Percentiles rank a stretch among this genome's conserved stretches.
Conservation (phyloP, 306 rosid species). For the Cicer cuneatum region DNA sequence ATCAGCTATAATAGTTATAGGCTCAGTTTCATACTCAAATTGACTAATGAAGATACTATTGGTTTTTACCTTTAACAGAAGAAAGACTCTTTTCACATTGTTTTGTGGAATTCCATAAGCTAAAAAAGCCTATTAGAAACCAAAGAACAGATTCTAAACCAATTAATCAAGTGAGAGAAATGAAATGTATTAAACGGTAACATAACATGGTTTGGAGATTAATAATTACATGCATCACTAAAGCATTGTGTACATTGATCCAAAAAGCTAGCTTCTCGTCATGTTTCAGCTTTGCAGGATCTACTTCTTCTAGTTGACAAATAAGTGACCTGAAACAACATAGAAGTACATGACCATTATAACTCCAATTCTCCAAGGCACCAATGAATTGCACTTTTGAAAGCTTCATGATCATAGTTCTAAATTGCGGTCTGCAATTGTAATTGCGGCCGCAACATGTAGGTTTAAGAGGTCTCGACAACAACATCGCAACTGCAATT, state of each 20-base stretch:
- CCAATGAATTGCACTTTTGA: background rate
- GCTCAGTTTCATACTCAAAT: conserved; percentile 5
- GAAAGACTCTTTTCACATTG: conserved; percentile 73
- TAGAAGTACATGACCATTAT: conserved; percentile 24
- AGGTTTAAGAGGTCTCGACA: too few relatives aligned
- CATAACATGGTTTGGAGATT: conserved; percentile 34
- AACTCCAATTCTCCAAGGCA: conserved; percentile 5
- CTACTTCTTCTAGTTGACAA: conserved; percentile 72
- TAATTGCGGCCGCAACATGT: too few relatives aligned
- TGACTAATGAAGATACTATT: conserved; percentile 14
- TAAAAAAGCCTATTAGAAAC: conserved; percentile 78
- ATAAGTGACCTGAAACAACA: conserved; percentile 71
- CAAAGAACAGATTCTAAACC: conserved; percentile 20
- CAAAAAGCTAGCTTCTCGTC: conserved; percentile 94
- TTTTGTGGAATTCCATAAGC: conserved; percentile 94
- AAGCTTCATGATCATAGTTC: conserved; percentile 17
- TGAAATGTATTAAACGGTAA: conserved; percentile 4
- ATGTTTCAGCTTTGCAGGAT: conserved; percentile 75
- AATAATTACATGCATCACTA: conserved; percentile 88
- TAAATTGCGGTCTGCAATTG: too few relatives aligned
- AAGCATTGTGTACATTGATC: conserved; percentile 89
- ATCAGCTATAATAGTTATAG: conserved; percentile 8
- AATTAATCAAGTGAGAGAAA: conserved; percentile 32
- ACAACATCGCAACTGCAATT: too few relatives aligned
- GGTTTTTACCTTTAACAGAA: conserved; percentile 77